Percentiles rank a stretch among this genome's conserved stretches.
Conservation (phyloP, 75 land plant genomes). For the Cupressus sempervirens region DNA sequence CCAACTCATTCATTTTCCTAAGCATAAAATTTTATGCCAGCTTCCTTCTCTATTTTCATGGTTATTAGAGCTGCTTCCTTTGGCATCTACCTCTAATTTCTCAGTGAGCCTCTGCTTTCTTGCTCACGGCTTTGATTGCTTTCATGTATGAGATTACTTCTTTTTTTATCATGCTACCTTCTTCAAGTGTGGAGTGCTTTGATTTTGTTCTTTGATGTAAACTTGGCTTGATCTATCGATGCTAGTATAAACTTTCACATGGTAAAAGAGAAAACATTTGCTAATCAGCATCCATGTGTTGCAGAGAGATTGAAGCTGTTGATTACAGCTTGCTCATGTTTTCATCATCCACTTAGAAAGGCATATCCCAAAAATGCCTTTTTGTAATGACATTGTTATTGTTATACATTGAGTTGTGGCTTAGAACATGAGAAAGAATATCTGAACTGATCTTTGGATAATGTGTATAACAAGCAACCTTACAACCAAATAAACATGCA, state of each 20-base stretch:
- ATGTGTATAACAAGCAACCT: conserved; percentile 91
- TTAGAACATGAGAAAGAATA: conserved; percentile 81
- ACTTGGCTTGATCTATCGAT: background rate
- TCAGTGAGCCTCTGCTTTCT: too few relatives aligned
- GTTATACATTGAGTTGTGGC: conserved; percentile 70
- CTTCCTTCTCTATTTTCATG: too few relatives aligned
- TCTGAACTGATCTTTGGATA: conserved; percentile 97
- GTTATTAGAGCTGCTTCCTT: too few relatives aligned
- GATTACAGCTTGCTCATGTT: background rate
- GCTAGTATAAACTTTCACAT: background rate
- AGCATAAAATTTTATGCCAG: too few relatives aligned
- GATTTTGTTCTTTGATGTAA: background rate
- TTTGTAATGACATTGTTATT: conserved; percentile 65
- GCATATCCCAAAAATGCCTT: conserved; percentile 22
- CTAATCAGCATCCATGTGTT: background rate
- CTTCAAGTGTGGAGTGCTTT: too few relatives aligned
- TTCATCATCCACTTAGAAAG: background rate
- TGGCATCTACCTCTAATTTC: too few relatives aligned
- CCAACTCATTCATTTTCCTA: too few relatives aligned
- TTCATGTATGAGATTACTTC: too few relatives aligned
- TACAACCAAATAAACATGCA: conserved; percentile 87
- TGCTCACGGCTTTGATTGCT: too few relatives aligned
- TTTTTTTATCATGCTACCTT: too few relatives aligned
- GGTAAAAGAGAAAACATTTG: background rate
- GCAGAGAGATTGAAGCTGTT: background rate